Conservation (phyloP, 257 asterid genomes). For the Nicotiana knightiana region DNA sequence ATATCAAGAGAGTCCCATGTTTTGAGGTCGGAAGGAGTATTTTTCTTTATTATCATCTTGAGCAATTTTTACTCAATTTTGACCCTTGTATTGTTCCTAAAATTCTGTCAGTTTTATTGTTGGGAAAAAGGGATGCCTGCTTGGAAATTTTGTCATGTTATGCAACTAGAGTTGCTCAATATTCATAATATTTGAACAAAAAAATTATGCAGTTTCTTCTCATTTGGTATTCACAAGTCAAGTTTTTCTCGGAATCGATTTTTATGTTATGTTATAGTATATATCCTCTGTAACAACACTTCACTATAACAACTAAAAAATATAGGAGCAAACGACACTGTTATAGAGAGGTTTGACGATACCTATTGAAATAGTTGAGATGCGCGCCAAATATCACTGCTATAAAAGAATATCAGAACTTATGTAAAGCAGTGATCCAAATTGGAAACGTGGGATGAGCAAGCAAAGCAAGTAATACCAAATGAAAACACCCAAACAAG, state of each 20-base stretch:
- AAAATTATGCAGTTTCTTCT: neutral
- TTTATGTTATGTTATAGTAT: too few relatives aligned
- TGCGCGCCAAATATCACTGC: neutral
- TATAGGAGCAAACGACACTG: too few relatives aligned
- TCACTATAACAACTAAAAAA: too few relatives aligned
- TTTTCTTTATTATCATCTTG: neutral
- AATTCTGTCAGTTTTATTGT: neutral
- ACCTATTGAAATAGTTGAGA: neutral
- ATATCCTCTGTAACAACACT: too few relatives aligned
- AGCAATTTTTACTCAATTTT: neutral
- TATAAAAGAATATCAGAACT: neutral
- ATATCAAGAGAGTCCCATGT: slow-evolving; percentile 15
- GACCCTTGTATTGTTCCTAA: neutral
- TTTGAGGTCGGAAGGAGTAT: neutral
- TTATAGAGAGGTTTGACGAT: neutral
- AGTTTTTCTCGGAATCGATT: too few relatives aligned
- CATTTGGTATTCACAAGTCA: too few relatives aligned
- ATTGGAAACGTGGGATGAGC: neutral
- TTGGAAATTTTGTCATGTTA: neutral
- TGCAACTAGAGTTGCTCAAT: neutral
- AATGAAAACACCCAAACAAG: neutral
- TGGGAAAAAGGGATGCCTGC: neutral
- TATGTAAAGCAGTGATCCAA: neutral
- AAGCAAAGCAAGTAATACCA: neutral
- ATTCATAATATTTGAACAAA: neutral